These are phyloP conservation scores for Globisporangium viniferum DNA, from an alignment of 352 stramenopile species.

Conservation along the genomic window DNA sequence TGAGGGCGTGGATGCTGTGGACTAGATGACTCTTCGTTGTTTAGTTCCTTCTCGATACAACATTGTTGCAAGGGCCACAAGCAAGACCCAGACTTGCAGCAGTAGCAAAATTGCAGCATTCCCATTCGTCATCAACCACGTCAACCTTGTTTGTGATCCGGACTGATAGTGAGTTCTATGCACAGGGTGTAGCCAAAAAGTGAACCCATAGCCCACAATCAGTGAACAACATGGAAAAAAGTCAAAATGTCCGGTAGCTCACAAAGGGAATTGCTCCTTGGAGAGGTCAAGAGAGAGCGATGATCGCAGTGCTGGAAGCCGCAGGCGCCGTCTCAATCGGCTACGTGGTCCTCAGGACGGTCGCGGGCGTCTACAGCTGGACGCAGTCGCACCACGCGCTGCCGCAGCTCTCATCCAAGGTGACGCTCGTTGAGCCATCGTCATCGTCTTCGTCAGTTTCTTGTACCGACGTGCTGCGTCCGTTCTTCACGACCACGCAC, in stretches of 20 bases:
- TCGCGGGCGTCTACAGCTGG: constrained; percentile 3
- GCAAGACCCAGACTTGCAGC: background rate
- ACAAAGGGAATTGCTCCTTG: too few relatives aligned
- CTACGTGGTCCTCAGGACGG: background rate
- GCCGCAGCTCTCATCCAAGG: constrained; percentile 8
- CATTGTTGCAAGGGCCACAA: background rate
- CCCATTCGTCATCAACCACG: background rate
- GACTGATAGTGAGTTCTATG: background rate
- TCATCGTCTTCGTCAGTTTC: background rate
- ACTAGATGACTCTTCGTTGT: background rate
- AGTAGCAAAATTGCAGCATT: background rate
- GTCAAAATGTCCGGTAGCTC: too few relatives aligned
- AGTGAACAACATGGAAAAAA: background rate
- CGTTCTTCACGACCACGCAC: constrained; percentile 35
- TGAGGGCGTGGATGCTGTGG: background rate
- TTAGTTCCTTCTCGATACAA: background rate
- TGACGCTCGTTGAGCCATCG: background rate
- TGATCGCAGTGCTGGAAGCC: background rate
- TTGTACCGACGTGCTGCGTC: constrained; percentile 18
- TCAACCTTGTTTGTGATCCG: background rate
- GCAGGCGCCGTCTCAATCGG: background rate
- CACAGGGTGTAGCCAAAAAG: background rate
- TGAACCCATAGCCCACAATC: background rate
- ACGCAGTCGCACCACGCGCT: constrained; percentile 20
- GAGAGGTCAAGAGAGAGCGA: background rate